phyloP scores from a whole-genome alignment of 1,284 basidiomycete species.

The Naganishia sp. region DNA sequence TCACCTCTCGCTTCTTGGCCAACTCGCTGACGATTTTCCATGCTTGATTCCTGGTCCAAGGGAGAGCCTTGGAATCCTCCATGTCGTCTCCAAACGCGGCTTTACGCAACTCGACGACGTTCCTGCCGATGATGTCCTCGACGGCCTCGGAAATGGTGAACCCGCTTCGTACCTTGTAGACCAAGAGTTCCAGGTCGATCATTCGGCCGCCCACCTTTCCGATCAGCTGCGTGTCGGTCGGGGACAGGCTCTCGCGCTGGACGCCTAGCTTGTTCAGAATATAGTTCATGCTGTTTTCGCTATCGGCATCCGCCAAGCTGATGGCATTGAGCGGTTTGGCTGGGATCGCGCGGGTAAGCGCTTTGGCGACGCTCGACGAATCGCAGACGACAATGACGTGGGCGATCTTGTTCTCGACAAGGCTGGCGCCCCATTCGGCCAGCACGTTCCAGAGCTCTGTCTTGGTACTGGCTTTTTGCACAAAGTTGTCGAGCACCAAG shows the following conservation, averaged over 20 bases:
- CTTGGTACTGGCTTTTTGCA: slow-evolving; percentile 63
- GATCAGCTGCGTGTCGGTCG: slow-evolving; percentile 62
- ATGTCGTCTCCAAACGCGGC: slow-evolving; percentile 88
- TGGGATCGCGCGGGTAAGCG: slow-evolving; percentile 80
- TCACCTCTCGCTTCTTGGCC: slow-evolving; percentile 68
- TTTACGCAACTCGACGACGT: slow-evolving; percentile 82
- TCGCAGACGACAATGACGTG: slow-evolving; percentile 92
- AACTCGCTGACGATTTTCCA: slow-evolving; percentile 81
- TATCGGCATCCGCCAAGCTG: slow-evolving; percentile 80
- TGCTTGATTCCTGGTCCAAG: slow-evolving; percentile 84
- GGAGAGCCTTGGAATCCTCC: slow-evolving; percentile 76
- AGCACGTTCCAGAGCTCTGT: slow-evolving; percentile 73
- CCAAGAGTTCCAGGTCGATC: slow-evolving; percentile 79
- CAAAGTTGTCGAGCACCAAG: slow-evolving; percentile 80
- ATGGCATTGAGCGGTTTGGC: slow-evolving; percentile 80
- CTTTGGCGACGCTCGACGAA: slow-evolving; percentile 82
- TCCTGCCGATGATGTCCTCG: slow-evolving; percentile 79
- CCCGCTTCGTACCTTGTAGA: slow-evolving; percentile 80
- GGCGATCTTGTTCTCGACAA: slow-evolving; percentile 81
- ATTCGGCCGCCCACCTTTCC: slow-evolving; percentile 81
- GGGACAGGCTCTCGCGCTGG: slow-evolving; percentile 36
- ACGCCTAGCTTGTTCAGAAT: slow-evolving; percentile 72
- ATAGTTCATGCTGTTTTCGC: slow-evolving; percentile 73
- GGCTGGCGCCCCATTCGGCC: slow-evolving; percentile 78
- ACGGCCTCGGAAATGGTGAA: slow-evolving; percentile 75